Evolutionary conservation across 225 moss, liverwort and hornwort species (phyloP).

Genomic region (Pleurozium schreberi): DNA sequence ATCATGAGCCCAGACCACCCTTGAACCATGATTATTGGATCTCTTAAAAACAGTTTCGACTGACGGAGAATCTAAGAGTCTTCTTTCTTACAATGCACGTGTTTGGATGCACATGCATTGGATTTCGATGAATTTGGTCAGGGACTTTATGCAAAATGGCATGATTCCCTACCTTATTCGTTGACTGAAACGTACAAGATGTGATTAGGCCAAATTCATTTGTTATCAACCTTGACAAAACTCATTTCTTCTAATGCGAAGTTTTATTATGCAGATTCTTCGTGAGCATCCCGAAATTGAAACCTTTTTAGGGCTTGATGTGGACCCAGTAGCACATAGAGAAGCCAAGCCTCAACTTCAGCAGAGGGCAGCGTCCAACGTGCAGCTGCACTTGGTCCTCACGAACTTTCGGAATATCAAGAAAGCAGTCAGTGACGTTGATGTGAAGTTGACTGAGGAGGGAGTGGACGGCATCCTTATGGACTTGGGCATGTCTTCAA

Average conservation of each 20-base stretch:
- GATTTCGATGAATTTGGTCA: neutral
- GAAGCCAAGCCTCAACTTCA: constrained; percentile 58
- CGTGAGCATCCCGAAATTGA: constrained; percentile 71
- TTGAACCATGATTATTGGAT: neutral
- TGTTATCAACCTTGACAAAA: neutral
- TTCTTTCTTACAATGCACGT: neutral
- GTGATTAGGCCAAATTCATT: neutral
- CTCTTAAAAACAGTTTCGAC: neutral
- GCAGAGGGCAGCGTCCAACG: constrained; percentile 1
- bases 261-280: constrained; percentile 43
- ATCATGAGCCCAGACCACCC: neutral
- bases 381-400: constrained; percentile 40
- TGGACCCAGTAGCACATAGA: constrained; percentile 79
- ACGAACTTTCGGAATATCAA: constrained; percentile 82
- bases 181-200: neutral
- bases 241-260: neutral
- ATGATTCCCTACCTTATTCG: neutral
- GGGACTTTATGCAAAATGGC: neutral
- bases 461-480: constrained; percentile 91
- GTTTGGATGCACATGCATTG: neutral
- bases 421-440: constrained; percentile 32
- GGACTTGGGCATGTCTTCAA: constrained; percentile 99
- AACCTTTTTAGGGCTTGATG: constrained; percentile 78
- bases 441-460: constrained; percentile 22
- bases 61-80: neutral